A percentile compares a stretch with the other conserved stretches of the same genome.
Evolutionary conservation across 2,329 filamentous ascomycete genomes (phyloP).

Genomic region (Apiospora arundinis): DNA sequence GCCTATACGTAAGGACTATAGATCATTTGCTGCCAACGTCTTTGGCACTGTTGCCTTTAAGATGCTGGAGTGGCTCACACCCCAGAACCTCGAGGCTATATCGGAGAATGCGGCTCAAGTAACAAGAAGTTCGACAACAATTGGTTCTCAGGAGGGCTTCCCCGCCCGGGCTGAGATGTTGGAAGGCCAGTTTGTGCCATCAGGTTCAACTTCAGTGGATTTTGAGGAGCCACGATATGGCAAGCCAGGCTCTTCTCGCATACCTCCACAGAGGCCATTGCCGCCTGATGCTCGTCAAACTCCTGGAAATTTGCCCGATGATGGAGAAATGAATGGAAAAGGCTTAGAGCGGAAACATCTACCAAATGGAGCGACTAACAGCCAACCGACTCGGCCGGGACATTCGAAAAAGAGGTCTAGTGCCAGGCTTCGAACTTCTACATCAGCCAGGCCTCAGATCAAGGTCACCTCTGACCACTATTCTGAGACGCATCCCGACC

Average conservation of each 20-base stretch:
- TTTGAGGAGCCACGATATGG: conserved; percentile 15
- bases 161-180: conserved; percentile 7
- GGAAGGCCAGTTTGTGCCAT: conserved; percentile 22
- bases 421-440: conserved; percentile 14
- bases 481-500: conserved; percentile 14
- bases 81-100: conserved; percentile 59
- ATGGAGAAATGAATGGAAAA: conserved; percentile 19
- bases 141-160: conserved; percentile 20
- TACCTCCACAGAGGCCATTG: not conserved
- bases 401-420: conserved; percentile 21
- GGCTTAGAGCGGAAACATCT: not conserved
- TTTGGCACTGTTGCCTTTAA: conserved; percentile 72
- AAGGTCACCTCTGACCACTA: conserved; percentile 13
- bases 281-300: not conserved
- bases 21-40: conserved; percentile 67
- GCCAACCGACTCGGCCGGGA: conserved; percentile 24
- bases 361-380: not conserved
- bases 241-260: not conserved
- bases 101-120: conserved; percentile 42
- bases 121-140: conserved; percentile 32
- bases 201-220: conserved; percentile 21
- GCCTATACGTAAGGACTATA: conserved; percentile 59
- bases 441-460: conserved; percentile 11
- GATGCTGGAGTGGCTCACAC: conserved; percentile 75
- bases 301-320: not conserved